Evolutionary conservation across 2,329 filamentous ascomycete genomes (phyloP), one percentile per base, ranked within the genome.

Genomic region (Arthrobotrys iridis): DNA sequence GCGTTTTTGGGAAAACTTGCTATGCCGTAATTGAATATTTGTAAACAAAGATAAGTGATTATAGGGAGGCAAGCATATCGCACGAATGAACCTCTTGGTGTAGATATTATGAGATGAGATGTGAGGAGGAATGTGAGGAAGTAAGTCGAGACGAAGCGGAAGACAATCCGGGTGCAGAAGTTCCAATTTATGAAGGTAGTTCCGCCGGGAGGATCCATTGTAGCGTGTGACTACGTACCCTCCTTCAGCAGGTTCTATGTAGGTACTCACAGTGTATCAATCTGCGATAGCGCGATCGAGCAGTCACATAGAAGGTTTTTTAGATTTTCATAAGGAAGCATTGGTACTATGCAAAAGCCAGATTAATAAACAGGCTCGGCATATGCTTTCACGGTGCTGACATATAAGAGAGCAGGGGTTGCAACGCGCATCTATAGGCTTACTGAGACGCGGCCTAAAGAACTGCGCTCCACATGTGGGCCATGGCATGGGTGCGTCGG

Each of bases 41-140:
- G 52, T 11, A 55, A 3, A 11, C 35, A 74, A 20, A 74, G 62
- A 20, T 67, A 67, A 3, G 8, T 40, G 11, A 74, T 18, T 10
- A 74, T 46, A 2, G 70, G 70, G 10, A 74, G 26, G 2, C 62
- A 66, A 3, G 70, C 70, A 18, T 74, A 74, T 20, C 70, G 62
- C 3, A 46, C 2, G 37, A 67, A 18, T 13, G 70, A 74, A 6
- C 37, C 52, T 26, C 58, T 74, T 5, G 70, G 70, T 3, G 70
- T 74, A 4, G 70, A 74, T 3, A 67, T 58, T 15, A 74, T 37
- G 6, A 74, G 26, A 18, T 62, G 55, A 2, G 62, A 45, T 15
- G 45, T 43, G 8, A 74, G 18, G 4, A 62, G 35, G 5, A 74
- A 30, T 4, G 45, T 63, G 45, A 74, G 45, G 8, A 62, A 37